Evolutionary conservation across 495 filamentous ascomycete species (phyloP), one percentile per base, ranked within the genome.

Genomic region (Aspergillus affinis): DNA sequence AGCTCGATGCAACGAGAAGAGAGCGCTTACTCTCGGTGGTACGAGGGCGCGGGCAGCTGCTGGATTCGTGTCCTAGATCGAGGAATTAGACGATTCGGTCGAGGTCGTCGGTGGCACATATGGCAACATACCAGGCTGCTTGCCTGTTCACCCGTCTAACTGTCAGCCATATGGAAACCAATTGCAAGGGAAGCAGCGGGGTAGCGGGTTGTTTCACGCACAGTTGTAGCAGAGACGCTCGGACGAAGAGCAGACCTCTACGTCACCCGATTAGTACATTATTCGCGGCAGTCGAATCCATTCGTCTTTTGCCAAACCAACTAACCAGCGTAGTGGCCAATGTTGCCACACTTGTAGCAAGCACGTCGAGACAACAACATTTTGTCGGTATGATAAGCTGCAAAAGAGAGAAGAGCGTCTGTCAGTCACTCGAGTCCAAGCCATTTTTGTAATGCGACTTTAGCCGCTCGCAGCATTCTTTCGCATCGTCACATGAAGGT

Each of bases 201-300:
- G 29, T 29, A 27, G 36, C 21, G 30, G 32, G 45, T 56, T 32
- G 45, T 57, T 26, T 51, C 57, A 77, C 88, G 72, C 79, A 93
- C 94, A 99, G 82, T 99, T 99, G 80, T 99, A 99, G 87, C 94
- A 99, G 72, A 98, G 89, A 71, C 94, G 88, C 81, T 98, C 92
- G 50, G 92, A 88, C 47, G 92, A 96, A 56, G 93, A 90, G 86
- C 94, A 99, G 63, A 93, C 91, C 83, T 99, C 94, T 86, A 68
- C 17, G 36, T 44, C 54, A 64, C 57, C 74, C 45, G 70, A 65
- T 63, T 65, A 63, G 32, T 17, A 29, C 50, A 52, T 36, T 13
- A 19, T 20, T 19, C n/a, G 29, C 20, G 13, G 3, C 18, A 18
- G 20, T 26, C 59, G 51, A 60, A 60, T 20, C 13, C 30, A 12